Evolutionary conservation across 176 grass and related monocot species (phyloP), one percentile per base, ranked within the genome.

Genomic region (Triticum dicoccoides): DNA sequence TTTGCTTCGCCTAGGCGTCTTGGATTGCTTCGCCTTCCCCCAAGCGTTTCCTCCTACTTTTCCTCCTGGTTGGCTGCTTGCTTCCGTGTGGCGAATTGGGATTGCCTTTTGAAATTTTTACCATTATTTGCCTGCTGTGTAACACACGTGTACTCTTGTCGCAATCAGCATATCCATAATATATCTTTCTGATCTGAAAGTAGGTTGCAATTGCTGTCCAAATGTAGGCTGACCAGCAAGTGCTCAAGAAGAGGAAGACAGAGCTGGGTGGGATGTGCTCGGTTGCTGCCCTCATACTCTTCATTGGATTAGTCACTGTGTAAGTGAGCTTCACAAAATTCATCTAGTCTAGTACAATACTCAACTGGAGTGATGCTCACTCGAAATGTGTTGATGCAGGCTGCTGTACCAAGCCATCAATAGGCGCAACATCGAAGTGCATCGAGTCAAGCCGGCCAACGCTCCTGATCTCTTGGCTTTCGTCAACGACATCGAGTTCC

Each of bases 251-350:
- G 89, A 94, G 96, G 77, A 95, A 98, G 95, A 98, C 96, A 39
- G 96, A 98, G 85, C 69, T 98, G 66, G 96, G 96, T 11, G 96
- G 96, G 17, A 85, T 65, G 24, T 98, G 90, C 84, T 98, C 96
- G 0, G 90, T 95, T 32, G 90, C 96, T 44, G 85, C 79, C 84
- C 76, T 89, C 62, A 88, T 98, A 81, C 84, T 98, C 66, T 98
- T 95, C 86, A 25, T 86, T 66, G 96, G 96, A 79, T 65, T 98
- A 86, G 88, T 92, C 61, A 89, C 90, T 39, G 93, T 89, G 93
- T 96, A 88, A 95, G 96, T 86, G 3, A 76, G 64, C 20, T 38
- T 68, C 61, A 29, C 54, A 63, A 27, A 35, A 30, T 45, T 77
- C 6, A 58, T 58, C 54, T 3, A 15, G 41, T 10, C 41, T 44